Conservation (phyloP, 176 grass and related monocot species). For the Carex scoparia region DNA sequence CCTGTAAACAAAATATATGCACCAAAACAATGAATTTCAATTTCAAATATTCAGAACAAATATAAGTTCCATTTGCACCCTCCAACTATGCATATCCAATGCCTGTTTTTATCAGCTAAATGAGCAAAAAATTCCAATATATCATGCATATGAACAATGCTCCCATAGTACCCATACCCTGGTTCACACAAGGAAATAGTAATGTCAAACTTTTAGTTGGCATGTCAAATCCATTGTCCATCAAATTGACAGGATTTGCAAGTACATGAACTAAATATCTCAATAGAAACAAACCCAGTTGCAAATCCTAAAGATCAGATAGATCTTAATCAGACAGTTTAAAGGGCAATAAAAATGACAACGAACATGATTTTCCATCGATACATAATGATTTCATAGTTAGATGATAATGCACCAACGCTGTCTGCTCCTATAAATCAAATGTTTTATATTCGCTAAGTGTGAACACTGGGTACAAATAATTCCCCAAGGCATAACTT, state of each 20-base stretch:
- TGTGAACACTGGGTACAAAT: background rate
- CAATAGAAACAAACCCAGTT: background rate
- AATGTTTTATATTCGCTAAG: background rate
- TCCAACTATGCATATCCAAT: background rate
- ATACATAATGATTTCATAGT: background rate
- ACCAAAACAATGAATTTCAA: conserved; percentile 16
- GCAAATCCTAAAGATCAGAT: background rate
- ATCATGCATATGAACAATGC: background rate
- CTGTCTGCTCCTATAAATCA: background rate
- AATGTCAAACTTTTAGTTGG: background rate
- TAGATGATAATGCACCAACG: background rate
- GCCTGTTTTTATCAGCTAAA: background rate
- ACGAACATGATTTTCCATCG: background rate
- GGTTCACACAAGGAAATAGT: background rate
- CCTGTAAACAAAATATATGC: conserved; percentile 53
- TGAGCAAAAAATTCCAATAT: background rate
- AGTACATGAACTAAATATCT: background rate
- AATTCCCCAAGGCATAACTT: background rate
- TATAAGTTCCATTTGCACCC: background rate
- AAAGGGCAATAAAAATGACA: background rate
- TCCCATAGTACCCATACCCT: background rate
- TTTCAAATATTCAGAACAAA: conserved; percentile 2
- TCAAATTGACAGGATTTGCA: background rate
- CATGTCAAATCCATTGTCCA: background rate
- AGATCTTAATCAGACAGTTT: background rate